phyloP scores from a whole-genome alignment of 2,329 filamentous ascomycete genomes.

The Ophiocordyceps camponoti-rufipedis region DNA sequence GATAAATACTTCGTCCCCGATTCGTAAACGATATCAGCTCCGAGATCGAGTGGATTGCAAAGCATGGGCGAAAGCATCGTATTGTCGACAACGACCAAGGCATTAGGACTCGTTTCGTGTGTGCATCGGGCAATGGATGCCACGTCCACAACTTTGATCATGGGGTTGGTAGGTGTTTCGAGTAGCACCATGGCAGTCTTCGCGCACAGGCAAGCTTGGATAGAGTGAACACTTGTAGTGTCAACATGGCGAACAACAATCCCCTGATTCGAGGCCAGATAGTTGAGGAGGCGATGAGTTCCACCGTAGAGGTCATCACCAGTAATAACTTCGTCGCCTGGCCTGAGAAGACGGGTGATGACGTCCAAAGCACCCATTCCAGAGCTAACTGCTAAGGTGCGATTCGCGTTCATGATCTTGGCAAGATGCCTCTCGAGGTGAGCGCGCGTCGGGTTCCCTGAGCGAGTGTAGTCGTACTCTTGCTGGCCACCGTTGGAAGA shows the following conservation, averaged over 20 bases:
- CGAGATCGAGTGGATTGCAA: constrained; percentile 81
- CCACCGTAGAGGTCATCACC: constrained; percentile 95
- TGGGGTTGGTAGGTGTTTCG: constrained; percentile 89
- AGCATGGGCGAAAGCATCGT: constrained; percentile 97
- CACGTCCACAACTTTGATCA: constrained; percentile 97
- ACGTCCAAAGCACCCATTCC: constrained; percentile 97
- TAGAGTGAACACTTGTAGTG: constrained; percentile 60
- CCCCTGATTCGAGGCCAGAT: constrained; percentile 71
- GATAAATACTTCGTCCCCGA: constrained; percentile 96
- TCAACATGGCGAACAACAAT: constrained; percentile 95
- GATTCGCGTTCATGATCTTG: constrained; percentile 94
- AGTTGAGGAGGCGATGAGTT: constrained; percentile 84
- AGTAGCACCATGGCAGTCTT: constrained; percentile 93
- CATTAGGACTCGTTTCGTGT: constrained; percentile 60
- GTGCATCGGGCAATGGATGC: constrained; percentile 56
- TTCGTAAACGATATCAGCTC: constrained; percentile 93
- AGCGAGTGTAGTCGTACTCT: constrained; percentile 97
- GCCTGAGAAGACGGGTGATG: constrained; percentile 75
- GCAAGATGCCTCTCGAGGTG: constrained; percentile 92
- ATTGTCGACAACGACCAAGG: constrained; percentile 87
- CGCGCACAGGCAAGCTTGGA: constrained; percentile 47
- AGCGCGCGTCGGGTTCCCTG: constrained; percentile 88
- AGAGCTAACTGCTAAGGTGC: constrained; percentile 82
- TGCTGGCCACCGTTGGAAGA: constrained; percentile 58
- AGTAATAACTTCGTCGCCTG: constrained; percentile 92